These are phyloP conservation scores for Talaromyces rugulosus DNA, from an alignment of 2,329 filamentous ascomycete species.

Conservation along the genomic window DNA sequence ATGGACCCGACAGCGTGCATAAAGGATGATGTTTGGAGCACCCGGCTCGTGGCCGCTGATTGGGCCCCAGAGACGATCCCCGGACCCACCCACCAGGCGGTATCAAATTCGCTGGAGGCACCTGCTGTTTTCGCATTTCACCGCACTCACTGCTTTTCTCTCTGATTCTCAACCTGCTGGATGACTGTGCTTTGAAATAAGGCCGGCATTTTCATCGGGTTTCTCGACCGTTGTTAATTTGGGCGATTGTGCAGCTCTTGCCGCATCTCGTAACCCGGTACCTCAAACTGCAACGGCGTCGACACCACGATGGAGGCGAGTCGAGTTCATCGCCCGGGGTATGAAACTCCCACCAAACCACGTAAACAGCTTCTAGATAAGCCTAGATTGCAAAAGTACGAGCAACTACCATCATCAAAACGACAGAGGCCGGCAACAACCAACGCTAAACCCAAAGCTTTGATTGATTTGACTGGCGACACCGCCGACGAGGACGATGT, in stretches of 20 bases:
- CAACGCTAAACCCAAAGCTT: neutral
- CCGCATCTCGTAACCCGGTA: neutral
- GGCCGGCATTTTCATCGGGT: neutral
- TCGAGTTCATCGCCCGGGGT: neutral
- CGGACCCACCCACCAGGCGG: neutral
- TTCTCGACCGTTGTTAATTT: neutral
- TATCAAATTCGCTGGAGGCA: neutral
- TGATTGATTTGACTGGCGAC: conserved; percentile 5
- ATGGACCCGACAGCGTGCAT: neutral
- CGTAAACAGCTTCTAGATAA: neutral
- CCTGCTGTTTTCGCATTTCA: neutral
- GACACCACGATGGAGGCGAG: neutral
- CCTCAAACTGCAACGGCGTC: neutral
- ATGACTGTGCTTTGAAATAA: neutral
- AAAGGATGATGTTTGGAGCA: neutral
- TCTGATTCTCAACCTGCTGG: neutral
- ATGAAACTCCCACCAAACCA: neutral
- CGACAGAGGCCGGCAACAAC: neutral
- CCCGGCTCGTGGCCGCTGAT: neutral
- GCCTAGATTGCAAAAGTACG: neutral
- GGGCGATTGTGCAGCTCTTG: neutral
- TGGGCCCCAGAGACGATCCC: neutral
- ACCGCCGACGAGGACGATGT: conserved; percentile 15
- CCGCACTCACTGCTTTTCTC: neutral
- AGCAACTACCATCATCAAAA: neutral